Evolutionary conservation across 108 stramenopile species (phyloP).

Genomic region (Nitzschia sp.): DNA sequence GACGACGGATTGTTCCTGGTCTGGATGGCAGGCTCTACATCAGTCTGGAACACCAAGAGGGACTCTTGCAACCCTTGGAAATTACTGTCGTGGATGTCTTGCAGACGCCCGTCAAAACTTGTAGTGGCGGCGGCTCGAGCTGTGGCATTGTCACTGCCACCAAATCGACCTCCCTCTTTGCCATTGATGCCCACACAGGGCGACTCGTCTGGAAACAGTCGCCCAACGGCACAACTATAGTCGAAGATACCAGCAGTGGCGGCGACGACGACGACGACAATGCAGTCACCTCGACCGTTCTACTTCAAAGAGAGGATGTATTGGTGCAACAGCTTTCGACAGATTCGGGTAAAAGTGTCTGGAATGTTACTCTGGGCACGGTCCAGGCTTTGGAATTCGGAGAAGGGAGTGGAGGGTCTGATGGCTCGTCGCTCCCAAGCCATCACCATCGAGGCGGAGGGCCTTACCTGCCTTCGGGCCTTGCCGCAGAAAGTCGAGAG

Average conservation of each 20-base stretch:
- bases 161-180: conserved; percentile 67
- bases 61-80: conserved; percentile 33
- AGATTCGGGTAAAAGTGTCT: conserved; percentile 59
- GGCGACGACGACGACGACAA: neutral
- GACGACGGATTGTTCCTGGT: conserved; percentile 60
- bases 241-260: too few relatives aligned
- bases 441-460: conserved; percentile 1
- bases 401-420: conserved; percentile 19
- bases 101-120: conserved; percentile 61
- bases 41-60: neutral
- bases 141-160: conserved; percentile 83
- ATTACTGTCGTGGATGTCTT: conserved; percentile 63
- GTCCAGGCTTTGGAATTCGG: conserved; percentile 74
- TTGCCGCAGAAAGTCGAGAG: neutral
- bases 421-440: conserved; percentile 1
- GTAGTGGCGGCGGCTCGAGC: conserved; percentile 4
- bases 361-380: conserved; percentile 77
- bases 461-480: neutral
- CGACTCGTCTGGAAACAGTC: conserved; percentile 54
- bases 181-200: conserved; percentile 61
- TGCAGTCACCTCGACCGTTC: conserved; percentile 31
- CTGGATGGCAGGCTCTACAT: conserved; percentile 74
- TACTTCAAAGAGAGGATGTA: conserved; percentile 82
- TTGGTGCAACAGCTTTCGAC: conserved; percentile 65
- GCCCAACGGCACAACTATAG: conserved; percentile 28